Percentiles rank a stretch among this genome's conserved stretches.
Evolutionary conservation across 441 rosid species (phyloP).

Genomic region (Gossypium davidsonii): DNA sequence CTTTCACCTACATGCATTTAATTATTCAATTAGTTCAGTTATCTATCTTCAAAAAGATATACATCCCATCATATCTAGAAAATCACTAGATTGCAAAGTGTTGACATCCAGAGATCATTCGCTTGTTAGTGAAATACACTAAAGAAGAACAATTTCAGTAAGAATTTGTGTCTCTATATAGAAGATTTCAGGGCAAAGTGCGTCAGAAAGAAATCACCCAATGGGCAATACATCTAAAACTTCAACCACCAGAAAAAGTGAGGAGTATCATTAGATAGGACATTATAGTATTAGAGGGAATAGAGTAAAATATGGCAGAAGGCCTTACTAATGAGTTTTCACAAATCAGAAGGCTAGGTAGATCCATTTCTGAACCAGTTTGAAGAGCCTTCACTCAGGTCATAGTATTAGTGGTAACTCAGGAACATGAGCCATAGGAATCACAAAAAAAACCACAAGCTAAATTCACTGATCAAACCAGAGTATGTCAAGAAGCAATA

Average conservation of each 20-base stretch:
- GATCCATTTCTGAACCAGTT: background rate
- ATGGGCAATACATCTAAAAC: background rate
- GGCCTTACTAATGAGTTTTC: background rate
- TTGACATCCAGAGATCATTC: background rate
- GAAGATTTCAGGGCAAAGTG: background rate
- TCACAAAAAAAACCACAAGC: background rate
- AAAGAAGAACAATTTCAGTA: conserved; percentile 3
- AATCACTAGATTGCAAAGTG: conserved; percentile 4
- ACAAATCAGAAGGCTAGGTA: background rate
- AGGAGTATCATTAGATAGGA: background rate
- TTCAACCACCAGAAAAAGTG: background rate
- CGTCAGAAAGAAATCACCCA: background rate
- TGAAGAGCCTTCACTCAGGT: background rate
- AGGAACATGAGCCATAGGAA: background rate
- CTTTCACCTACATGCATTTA: conserved; percentile 47
- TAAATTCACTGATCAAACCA: background rate
- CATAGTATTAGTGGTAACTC: background rate
- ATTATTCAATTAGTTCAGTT: conserved; percentile 11
- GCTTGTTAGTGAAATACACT: background rate
- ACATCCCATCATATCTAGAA: background rate
- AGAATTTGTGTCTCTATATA: background rate
- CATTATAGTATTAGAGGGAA: background rate
- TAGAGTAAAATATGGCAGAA: background rate
- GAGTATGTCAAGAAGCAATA: background rate
- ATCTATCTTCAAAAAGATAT: background rate